Evolutionary conservation across 352 stramenopile genomes (phyloP).

Genomic region (Phytophthora niederhauseri): DNA sequence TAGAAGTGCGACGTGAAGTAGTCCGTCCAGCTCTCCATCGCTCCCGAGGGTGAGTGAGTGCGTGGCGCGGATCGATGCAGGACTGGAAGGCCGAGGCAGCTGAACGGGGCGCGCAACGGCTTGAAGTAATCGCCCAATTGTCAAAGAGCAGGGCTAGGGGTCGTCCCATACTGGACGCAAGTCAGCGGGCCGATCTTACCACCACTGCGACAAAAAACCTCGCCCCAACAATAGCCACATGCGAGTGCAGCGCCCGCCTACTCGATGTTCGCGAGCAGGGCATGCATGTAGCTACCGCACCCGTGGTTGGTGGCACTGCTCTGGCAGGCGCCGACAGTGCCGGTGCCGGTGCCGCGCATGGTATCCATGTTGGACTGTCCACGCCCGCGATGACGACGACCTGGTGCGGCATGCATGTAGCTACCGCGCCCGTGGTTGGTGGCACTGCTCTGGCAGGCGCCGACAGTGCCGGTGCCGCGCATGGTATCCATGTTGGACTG

Average conservation of each 20-base stretch:
- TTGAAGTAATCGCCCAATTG: background rate
- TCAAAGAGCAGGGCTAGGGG: background rate
- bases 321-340: no score
- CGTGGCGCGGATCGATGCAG: no score
- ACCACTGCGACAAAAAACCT: background rate
- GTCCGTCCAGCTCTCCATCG: constrained; percentile 71
- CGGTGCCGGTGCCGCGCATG: background rate
- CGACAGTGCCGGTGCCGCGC: background rate
- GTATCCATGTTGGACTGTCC: background rate
- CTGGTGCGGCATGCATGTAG: background rate
- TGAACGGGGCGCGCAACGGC: background rate
- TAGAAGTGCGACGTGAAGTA: constrained; percentile 89
- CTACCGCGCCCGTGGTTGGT: no score
- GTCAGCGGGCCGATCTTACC: background rate
- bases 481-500: no score
- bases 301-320: no score
- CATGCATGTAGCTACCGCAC: background rate
- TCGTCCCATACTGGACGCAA: background rate
- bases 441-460: no score
- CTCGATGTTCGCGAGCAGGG: background rate
- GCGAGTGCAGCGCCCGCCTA: background rate
- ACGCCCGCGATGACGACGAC: background rate
- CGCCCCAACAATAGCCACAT: background rate
- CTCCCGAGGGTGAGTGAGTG: constrained; percentile 11
- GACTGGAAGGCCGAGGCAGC: constrained; percentile 2